Evolutionary conservation across 208 protist genomes (phyloP).

Genomic region (Leishmania mexicana): DNA sequence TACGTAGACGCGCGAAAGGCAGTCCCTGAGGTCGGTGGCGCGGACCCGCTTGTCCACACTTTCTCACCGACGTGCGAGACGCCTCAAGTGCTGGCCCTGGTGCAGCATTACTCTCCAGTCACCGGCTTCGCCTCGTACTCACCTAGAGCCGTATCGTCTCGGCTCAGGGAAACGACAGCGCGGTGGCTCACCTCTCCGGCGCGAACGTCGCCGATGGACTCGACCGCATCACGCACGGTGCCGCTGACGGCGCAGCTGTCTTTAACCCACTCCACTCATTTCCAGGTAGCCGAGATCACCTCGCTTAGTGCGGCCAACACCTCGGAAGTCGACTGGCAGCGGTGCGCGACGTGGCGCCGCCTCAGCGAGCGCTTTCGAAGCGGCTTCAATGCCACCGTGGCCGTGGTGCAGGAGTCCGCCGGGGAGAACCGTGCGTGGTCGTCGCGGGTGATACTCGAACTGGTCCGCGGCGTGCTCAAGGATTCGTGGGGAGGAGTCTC

Average conservation of each 20-base stretch:
- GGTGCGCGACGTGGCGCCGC: slow-evolving; percentile 21
- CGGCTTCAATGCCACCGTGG: slow-evolving; percentile 24
- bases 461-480: slow-evolving; percentile 15
- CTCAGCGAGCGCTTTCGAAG: slow-evolving; percentile 5
- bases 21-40: neutral
- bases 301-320: slow-evolving; percentile 7
- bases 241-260: slow-evolving; percentile 21
- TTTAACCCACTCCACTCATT: neutral
- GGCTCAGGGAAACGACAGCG: neutral
- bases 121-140: neutral
- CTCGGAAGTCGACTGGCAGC: neutral
- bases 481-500: slow-evolving; percentile 3
- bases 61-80: neutral
- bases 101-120: slow-evolving; percentile 15
- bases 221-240: neutral
- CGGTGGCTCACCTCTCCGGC: slow-evolving; percentile 4
- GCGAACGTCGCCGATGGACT: neutral
- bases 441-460: slow-evolving; percentile 17
- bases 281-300: slow-evolving; percentile 25
- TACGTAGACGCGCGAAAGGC: slow-evolving; percentile 23
- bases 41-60: neutral
- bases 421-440: slow-evolving; percentile 13
- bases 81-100: slow-evolving; percentile 21
- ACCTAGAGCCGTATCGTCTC: neutral
- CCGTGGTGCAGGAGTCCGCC: slow-evolving; percentile 20